phyloP scores from a whole-genome alignment of 805 yeast genomes.

The Lipomyces anomalus region DNA sequence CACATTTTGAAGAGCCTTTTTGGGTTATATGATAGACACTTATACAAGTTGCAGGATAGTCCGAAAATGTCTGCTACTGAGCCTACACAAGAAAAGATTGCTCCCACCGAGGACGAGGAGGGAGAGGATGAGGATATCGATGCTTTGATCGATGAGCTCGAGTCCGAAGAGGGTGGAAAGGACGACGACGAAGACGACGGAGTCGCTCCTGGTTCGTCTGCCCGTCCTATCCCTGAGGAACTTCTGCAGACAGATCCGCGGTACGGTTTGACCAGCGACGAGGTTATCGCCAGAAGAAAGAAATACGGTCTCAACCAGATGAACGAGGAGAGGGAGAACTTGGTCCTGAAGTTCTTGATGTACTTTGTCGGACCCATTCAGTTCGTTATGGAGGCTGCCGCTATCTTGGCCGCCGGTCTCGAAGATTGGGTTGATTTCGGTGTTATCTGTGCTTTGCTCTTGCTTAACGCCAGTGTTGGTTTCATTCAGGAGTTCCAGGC shows the following conservation, averaged over 20 bases:
- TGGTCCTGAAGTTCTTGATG: slow-evolving; percentile 71
- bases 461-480: slow-evolving; percentile 89
- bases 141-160: slow-evolving; percentile 56
- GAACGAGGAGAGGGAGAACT: slow-evolving; percentile 82
- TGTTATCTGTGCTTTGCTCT: slow-evolving; percentile 82
- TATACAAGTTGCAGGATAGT: too few relatives aligned
- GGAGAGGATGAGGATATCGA: slow-evolving; percentile 66
- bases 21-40: too few relatives aligned
- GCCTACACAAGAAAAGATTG: slow-evolving; percentile 26
- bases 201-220: slow-evolving; percentile 47
- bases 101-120: slow-evolving; percentile 48
- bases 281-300: slow-evolving; percentile 78
- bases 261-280: slow-evolving; percentile 70
- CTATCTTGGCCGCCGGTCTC: slow-evolving; percentile 89
- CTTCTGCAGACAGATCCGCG: slow-evolving; percentile 75
- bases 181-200: slow-evolving; percentile 37
- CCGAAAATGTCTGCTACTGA: slow-evolving; percentile 14
- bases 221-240: slow-evolving; percentile 81
- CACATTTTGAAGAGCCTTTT: too few relatives aligned
- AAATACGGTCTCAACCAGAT: slow-evolving; percentile 85
- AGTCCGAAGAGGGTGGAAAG: slow-evolving; percentile 47
- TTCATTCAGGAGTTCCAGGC: slow-evolving; percentile 97
- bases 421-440: slow-evolving; percentile 99
- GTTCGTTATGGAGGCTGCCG: slow-evolving; percentile 96
- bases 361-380: slow-evolving; percentile 94